A percentile compares a stretch with the other conserved stretches of the same genome.
phyloP scores from a whole-genome alignment of 768 basidiomycete genomes.

The Dendrothele bispora region DNA sequence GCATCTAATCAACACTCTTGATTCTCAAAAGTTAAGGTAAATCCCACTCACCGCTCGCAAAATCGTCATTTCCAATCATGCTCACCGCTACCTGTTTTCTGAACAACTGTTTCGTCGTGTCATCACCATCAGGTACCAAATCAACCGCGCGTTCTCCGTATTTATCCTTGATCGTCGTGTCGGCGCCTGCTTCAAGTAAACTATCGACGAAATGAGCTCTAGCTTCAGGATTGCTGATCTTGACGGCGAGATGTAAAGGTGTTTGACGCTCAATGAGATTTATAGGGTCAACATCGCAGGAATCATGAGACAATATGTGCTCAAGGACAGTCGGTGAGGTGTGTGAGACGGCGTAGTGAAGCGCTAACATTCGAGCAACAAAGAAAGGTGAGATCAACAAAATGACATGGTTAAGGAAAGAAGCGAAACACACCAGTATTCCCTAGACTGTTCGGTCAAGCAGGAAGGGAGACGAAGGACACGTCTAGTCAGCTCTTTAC shows the following conservation, averaged over 20 bases:
- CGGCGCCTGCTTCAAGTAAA: slow-evolving; percentile 78
- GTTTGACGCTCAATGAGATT: slow-evolving; percentile 72
- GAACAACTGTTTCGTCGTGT: slow-evolving; percentile 49
- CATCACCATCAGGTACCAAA: slow-evolving; percentile 53
- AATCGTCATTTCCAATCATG: slow-evolving; percentile 52
- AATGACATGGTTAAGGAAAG: background rate
- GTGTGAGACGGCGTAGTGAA: slow-evolving; percentile 42
- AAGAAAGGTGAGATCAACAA: background rate
- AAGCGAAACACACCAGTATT: slow-evolving; percentile 68
- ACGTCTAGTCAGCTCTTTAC: too few species aligned
- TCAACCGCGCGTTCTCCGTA: slow-evolving; percentile 57
- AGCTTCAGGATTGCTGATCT: slow-evolving; percentile 53
- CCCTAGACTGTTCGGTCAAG: slow-evolving; percentile 47
- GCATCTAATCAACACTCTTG: background rate
- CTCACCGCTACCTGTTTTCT: slow-evolving; percentile 52
- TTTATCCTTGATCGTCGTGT: slow-evolving; percentile 77
- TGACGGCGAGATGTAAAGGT: slow-evolving; percentile 75
- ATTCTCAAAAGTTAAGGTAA: background rate
- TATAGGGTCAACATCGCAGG: slow-evolving; percentile 79
- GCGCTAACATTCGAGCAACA: background rate
- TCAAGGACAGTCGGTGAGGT: slow-evolving; percentile 69
- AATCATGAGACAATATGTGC: slow-evolving; percentile 68
- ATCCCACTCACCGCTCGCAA: slow-evolving; percentile 56
- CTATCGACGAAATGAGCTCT: slow-evolving; percentile 56
- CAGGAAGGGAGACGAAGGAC: slow-evolving; percentile 21